These are phyloP conservation scores for Phylloporus rhodoxanthus DNA, from an alignment of 768 basidiomycete genomes.

Conservation along the genomic window DNA sequence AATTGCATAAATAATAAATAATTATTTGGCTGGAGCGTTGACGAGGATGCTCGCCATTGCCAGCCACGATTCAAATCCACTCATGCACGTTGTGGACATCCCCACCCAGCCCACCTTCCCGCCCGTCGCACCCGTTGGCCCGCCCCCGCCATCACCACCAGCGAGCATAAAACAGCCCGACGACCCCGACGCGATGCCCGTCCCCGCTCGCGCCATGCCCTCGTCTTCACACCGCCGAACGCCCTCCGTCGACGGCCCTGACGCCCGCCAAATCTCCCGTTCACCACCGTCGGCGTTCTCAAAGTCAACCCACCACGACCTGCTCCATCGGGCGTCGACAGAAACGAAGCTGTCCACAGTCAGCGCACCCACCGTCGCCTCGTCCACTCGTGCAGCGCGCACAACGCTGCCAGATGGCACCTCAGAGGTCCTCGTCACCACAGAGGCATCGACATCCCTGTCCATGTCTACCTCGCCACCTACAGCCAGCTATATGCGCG, in stretches of 20 bases:
- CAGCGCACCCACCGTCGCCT: slow-evolving; percentile 18
- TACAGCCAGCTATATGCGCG: slow-evolving; percentile 8
- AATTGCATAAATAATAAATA: not conserved
- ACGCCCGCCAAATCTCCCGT: slow-evolving; percentile 2
- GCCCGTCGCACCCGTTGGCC: slow-evolving; percentile 33
- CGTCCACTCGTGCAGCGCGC: slow-evolving; percentile 17
- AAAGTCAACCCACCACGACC: slow-evolving; percentile 19
- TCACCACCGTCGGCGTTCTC: slow-evolving; percentile 19
- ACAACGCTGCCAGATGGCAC: slow-evolving; percentile 14
- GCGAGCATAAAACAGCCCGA: slow-evolving; percentile 33
- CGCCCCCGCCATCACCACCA: slow-evolving; percentile 53
- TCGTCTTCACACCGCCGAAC: not conserved
- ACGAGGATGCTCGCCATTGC: slow-evolving; percentile 5
- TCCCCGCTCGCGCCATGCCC: not conserved
- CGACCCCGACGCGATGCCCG: slow-evolving; percentile 1
- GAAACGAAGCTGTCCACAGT: slow-evolving; percentile 41
- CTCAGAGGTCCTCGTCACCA: slow-evolving; percentile 18
- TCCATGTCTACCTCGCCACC: slow-evolving; percentile 20
- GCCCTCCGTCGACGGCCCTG: slow-evolving; percentile 12
- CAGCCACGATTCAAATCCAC: slow-evolving; percentile 36
- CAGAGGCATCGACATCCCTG: slow-evolving; percentile 13
- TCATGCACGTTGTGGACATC: slow-evolving; percentile 27
- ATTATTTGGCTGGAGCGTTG: not conserved
- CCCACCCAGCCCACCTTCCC: not conserved
- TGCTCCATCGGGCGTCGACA: slow-evolving; percentile 44